A percentile compares a stretch with the other conserved stretches of the same genome.
phyloP scores from a whole-genome alignment of 2,329 filamentous ascomycete genomes.

The Phyllosticta paracitricarpa region DNA sequence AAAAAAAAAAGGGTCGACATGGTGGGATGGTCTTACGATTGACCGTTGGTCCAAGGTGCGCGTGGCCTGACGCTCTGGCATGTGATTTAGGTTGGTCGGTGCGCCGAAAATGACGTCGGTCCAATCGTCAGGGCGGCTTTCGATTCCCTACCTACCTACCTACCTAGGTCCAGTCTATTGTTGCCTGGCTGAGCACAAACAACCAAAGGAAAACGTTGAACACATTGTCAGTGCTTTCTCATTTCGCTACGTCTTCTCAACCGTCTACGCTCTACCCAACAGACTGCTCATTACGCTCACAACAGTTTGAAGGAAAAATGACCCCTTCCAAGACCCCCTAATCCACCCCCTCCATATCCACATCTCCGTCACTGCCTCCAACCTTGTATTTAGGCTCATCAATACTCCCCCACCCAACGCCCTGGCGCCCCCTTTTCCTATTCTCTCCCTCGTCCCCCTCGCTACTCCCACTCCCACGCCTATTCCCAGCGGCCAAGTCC shows the following conservation, averaged over 20 bases:
- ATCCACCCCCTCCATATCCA: not conserved
- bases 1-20: not conserved
- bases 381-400: not conserved
- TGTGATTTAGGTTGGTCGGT: not conserved
- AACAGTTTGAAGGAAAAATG: not conserved
- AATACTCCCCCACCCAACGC: not conserved
- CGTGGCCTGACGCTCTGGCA: not conserved
- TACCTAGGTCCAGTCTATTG: not conserved
- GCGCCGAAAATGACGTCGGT: not conserved
- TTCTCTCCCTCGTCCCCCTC: not conserved
- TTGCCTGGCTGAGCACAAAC: not conserved
- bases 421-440: not conserved
- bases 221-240: too few species aligned
- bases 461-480: not conserved
- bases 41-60: not conserved
- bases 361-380: not conserved
- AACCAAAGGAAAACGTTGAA: too few species aligned
- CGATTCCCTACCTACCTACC: not conserved
- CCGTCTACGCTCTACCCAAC: too few species aligned
- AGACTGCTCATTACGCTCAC: not conserved
- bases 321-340: not conserved
- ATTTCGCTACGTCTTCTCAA: too few species aligned
- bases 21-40: not conserved
- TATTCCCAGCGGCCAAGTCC: not conserved
- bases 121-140: too few species aligned